Conservation (phyloP, 371 early-diverging fungal genomes). For the Apophysomyces elegans region DNA sequence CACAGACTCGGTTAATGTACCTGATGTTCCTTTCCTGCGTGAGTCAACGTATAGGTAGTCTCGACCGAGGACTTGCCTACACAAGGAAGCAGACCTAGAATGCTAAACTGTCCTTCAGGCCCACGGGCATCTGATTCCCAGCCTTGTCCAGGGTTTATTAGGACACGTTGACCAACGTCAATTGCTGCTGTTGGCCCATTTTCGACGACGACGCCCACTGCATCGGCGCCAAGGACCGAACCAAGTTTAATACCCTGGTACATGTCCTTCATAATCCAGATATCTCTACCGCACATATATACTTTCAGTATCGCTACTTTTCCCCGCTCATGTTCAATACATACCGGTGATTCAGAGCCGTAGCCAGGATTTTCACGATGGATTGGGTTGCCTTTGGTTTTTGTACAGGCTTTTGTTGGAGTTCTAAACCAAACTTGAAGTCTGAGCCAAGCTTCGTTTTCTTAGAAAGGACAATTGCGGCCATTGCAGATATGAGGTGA, state of each 20-base stretch:
- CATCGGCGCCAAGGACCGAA: constrained; percentile 66
- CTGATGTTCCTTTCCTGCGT: constrained; percentile 22
- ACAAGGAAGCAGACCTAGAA: constrained; percentile 60
- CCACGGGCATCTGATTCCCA: constrained; percentile 65
- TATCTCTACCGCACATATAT: constrained; percentile 30
- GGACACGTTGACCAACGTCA: constrained; percentile 49
- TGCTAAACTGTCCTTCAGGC: constrained; percentile 64
- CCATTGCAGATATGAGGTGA: constrained; percentile 3
- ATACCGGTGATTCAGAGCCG: constrained; percentile 73
- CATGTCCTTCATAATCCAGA: constrained; percentile 64
- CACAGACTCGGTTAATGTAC: constrained; percentile 65
- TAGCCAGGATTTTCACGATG: constrained; percentile 63
- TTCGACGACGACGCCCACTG: constrained; percentile 55
- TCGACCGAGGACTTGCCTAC: constrained; percentile 32
- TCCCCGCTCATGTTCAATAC: not conserved
- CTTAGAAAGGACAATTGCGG: constrained; percentile 18
- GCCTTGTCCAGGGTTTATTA: constrained; percentile 60
- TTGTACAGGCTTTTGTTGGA: constrained; percentile 16
- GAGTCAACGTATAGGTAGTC: not conserved
- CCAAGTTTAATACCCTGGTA: constrained; percentile 47
- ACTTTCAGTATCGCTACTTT: not conserved
- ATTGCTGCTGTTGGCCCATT: constrained; percentile 7
- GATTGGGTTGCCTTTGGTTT: constrained; percentile 37
- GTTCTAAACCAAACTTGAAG: constrained; percentile 31
- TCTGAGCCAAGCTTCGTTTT: constrained; percentile 9